Evolutionary conservation across 352 stramenopile species (phyloP), one percentile per base, ranked within the genome.

Genomic region (Phytophthora fragariaefolia): DNA sequence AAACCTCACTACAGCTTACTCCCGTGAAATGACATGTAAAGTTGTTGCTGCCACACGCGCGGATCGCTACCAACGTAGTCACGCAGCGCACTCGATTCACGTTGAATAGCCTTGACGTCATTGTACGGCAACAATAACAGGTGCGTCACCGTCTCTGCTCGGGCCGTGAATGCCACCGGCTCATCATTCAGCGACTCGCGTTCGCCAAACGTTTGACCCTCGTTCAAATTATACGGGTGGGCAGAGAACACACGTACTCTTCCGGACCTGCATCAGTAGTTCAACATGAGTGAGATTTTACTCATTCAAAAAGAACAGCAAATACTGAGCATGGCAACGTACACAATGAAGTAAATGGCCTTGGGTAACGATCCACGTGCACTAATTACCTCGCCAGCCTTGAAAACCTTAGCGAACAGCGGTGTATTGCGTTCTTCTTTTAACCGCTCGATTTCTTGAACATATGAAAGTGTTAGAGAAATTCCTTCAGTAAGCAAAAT

Each of bases 261-360:
- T 6, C 87, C 87, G 17, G 82, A 82, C 32, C 87, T 95, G 20
- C 32, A 24, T 7, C 1, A 57, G 45, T 48, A 55, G 18, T 0
- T 43, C 20, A 62, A 24, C 38, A 32, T 48, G 38, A 67, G 17
- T 58, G 23, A 64, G 40, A 15, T 32, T 22, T 24, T 34, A 26
- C 27, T 58, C 23, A n/a, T n/a, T n/a, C n/a, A n/a, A n/a, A n/a
- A 27, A 71, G 17, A 17, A 24, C 18, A 32, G n/a, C 24, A 48
- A 40, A 3, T 30, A 20, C 18, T 17, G 27, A 64, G 26, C 18
- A 13, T 45, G 53, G n/a, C 58, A 61, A 55, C 67, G 38, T 74
- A 95, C 87, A 76, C 83, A 62, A 95, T 83, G 49, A 95, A 93
- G 47, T 91, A 93, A n/a, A 93, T 80, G 13, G 82, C 87, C 2